Evolutionary conservation across 306 rosid genomes (phyloP), one percentile per base, ranked within the genome.

Genomic region (Inga oerstediana): DNA sequence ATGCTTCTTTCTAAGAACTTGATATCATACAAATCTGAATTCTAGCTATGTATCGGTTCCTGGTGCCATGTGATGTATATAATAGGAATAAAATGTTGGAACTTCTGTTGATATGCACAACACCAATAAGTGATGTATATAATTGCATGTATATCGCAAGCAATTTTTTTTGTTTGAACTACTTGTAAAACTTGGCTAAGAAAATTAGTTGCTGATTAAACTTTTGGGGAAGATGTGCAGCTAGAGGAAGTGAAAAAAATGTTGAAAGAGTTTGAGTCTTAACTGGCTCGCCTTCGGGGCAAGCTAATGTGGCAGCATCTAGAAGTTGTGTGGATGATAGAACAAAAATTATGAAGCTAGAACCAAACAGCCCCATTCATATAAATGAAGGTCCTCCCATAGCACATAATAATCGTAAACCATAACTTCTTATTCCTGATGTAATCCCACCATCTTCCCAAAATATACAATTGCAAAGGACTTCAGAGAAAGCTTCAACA

Each of bases 231-330:
- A 51, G 14, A 41, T 49, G 41, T 82, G 90, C 91, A 94, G 98
- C 97, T 96, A 84, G 88, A 83, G 14, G 98, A 94, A 80, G 89
- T 95, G 2, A 95, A 92, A 88, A 87, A 83, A 78, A 90, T 91
- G 86, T 85, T 94, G 73, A 81, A 65, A 68, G 97, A 94, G 84
- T 84, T 97, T 27, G 86, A 90, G 74, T 82, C 85, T 27, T 85
- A 86, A 88, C 87, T 96, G 93, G 96, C 95, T 79, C 92, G 95
- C 72, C 94, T 94, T 81, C 91, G 97, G 45, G 91, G 76, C 91
- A 79, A 13, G 67, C 41, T 39, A 85, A 84, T 58, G 65, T 39
- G 1, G 81, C 75, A 74, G 46, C 90, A 11, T 81, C 84, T 56
- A 78, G 80, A 85, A 87, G 46, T 70, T 48, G 79, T 62, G 8